phyloP scores from a whole-genome alignment of 2,329 filamentous ascomycete genomes.

The Talaromyces sp. region DNA sequence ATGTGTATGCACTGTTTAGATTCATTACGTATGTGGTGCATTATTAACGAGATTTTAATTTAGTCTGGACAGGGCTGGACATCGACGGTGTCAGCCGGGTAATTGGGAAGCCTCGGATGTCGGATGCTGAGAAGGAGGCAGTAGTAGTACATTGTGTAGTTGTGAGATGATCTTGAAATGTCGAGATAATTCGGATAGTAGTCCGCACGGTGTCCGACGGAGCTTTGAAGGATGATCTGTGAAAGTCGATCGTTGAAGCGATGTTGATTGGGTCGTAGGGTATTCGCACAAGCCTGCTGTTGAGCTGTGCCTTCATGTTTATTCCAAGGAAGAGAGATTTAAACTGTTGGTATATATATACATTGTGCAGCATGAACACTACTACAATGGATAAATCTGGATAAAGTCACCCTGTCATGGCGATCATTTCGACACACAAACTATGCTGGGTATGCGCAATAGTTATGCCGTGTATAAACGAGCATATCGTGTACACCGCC shows the following conservation, averaged over 20 bases:
- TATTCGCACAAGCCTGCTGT: background rate
- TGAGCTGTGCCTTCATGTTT: background rate
- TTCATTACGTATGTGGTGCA: background rate
- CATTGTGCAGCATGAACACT: background rate
- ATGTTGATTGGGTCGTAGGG: no score
- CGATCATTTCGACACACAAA: background rate
- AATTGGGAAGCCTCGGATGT: background rate
- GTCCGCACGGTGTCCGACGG: background rate
- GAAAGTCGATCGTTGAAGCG: no score
- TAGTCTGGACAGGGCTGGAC: background rate
- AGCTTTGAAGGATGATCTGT: background rate
- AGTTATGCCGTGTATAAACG: background rate
- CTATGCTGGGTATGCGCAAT: background rate
- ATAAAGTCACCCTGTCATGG: background rate
- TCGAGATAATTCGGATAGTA: no score
- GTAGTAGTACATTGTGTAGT: no score
- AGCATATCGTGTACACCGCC: background rate
- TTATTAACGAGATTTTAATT: background rate
- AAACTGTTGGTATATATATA: background rate
- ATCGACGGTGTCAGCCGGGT: background rate
- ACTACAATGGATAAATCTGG: background rate
- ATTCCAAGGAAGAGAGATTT: no score
- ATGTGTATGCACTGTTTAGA: background rate
- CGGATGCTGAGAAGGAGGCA: no score
- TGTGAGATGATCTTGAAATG: no score